These are phyloP conservation scores for Sungouiozyma intestinalis DNA, from an alignment of 805 yeast genomes.

Conservation along the genomic window DNA sequence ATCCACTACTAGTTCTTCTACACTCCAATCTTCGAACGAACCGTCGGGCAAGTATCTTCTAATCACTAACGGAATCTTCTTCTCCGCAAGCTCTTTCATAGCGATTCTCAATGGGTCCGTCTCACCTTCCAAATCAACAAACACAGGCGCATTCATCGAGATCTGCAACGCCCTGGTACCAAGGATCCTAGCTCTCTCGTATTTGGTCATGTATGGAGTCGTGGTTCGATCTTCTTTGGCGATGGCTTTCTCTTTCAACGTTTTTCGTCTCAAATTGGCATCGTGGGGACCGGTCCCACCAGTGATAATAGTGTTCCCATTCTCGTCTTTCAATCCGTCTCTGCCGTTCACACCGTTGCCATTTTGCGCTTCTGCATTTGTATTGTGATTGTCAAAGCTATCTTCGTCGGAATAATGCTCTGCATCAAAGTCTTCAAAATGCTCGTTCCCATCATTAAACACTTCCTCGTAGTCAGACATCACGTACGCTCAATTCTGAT, in stretches of 20 bases:
- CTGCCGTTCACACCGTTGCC: constrained; percentile 3
- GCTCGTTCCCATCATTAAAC: constrained; percentile 55
- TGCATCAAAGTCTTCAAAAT: constrained; percentile 73
- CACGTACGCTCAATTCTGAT: no score
- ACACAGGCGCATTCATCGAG: constrained; percentile 96
- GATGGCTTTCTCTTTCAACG: constrained; percentile 73
- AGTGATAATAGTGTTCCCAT: constrained; percentile 62
- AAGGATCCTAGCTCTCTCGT: constrained; percentile 93
- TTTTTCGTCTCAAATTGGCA: constrained; percentile 40
- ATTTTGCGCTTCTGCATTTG: constrained; percentile 1
- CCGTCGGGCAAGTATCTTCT: constrained; percentile 97
- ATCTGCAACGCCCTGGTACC: constrained; percentile 97
- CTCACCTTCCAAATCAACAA: constrained; percentile 97
- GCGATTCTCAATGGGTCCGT: constrained; percentile 98
- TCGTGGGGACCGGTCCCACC: constrained; percentile 61
- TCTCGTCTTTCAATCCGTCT: constrained; percentile 33
- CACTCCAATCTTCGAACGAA: constrained; percentile 96
- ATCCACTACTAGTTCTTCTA: constrained; percentile 93
- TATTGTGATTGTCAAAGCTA: constrained; percentile 30
- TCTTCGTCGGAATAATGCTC: constrained; percentile 75
- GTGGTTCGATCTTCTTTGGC: constrained; percentile 84
- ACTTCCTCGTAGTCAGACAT: constrained; percentile 52
- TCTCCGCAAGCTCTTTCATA: constrained; percentile 89
- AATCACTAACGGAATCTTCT: constrained; percentile 88
- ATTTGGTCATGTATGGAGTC: constrained; percentile 98